Evolutionary conservation across 306 rosid genomes (phyloP).

Genomic region (cucumber (Cucumis sativus)): DNA sequence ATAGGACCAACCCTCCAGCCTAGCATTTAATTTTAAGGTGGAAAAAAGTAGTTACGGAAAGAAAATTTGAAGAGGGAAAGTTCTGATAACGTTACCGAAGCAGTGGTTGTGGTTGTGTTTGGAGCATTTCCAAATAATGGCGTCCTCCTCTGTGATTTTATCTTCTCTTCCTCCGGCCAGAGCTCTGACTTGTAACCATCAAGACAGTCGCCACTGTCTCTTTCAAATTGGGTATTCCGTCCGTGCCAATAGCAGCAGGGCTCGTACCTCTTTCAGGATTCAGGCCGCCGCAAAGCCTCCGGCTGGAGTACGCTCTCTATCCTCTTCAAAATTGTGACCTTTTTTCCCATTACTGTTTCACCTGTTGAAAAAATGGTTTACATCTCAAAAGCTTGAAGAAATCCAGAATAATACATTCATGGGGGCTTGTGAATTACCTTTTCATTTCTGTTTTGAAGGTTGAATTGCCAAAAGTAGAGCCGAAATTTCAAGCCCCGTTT

Average conservation of each 20-base stretch:
- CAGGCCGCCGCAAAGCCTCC: constrained; percentile 78
- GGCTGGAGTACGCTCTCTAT: constrained; percentile 40
- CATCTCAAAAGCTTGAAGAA: not conserved
- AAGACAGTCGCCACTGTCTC: constrained; percentile 10
- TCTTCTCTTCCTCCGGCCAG: constrained; percentile 36
- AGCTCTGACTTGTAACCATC: constrained; percentile 9
- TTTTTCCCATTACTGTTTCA: not conserved
- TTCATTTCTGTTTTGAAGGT: constrained; percentile 32
- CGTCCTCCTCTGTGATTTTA: constrained; percentile 30
- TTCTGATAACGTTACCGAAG: not conserved
- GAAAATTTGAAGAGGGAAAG: not conserved
- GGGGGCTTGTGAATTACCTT: not conserved
- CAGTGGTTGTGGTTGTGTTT: not conserved
- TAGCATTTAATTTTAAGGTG: not conserved
- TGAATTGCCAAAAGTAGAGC: constrained; percentile 66
- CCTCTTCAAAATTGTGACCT: not conserved
- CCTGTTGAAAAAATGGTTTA: not conserved
- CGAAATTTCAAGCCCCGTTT: constrained; percentile 59
- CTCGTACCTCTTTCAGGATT: constrained; percentile 26
- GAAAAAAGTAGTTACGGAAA: not conserved
- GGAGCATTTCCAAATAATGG: constrained; percentile 24
- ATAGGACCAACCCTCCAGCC: not conserved
- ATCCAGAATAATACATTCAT: not conserved
- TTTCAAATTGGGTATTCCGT: constrained; percentile 12
- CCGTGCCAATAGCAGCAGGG: constrained; percentile 4